These are phyloP conservation scores for Discostella stelligera DNA, from an alignment of 352 stramenopile genomes.

Conservation along the genomic window DNA sequence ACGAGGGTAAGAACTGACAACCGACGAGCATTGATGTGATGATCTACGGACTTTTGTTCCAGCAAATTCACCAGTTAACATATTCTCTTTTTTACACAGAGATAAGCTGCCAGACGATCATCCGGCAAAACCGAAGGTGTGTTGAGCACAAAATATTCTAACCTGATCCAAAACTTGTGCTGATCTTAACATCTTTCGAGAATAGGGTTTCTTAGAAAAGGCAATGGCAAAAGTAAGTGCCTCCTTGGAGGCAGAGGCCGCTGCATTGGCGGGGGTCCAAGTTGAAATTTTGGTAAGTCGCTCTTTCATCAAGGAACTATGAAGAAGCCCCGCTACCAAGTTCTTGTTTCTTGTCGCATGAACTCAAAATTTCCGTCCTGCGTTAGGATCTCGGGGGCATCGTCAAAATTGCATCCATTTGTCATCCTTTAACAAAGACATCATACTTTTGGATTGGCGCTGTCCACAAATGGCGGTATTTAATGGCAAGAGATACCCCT, in stretches of 20 bases:
- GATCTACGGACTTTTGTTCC: not conserved
- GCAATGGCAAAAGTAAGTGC: constrained; percentile 46
- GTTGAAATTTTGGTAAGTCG: constrained; percentile 47
- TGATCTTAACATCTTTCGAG: not conserved
- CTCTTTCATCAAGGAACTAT: not conserved
- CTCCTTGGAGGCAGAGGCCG: constrained; percentile 39
- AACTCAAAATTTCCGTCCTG: not conserved
- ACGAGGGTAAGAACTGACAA: constrained; percentile 33
- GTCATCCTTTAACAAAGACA: constrained; percentile 31
- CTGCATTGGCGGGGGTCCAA: constrained; percentile 30
- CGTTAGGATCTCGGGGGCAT: constrained; percentile 38
- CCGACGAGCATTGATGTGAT: not conserved
- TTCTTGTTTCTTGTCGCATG: not conserved
- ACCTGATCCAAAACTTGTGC: not conserved
- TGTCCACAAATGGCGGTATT: constrained; percentile 46
- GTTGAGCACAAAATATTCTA: not conserved
- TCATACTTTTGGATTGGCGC: constrained; percentile 49
- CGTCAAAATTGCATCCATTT: constrained; percentile 44
- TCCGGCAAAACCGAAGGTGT: constrained; percentile 62
- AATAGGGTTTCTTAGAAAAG: constrained; percentile 44
- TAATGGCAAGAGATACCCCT: constrained; percentile 41
- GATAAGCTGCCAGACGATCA: constrained; percentile 70
- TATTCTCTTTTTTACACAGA: constrained; percentile 15
- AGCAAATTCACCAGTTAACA: not conserved
- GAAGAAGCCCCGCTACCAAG: not conserved